Evolutionary conservation across 441 rosid species (phyloP).

Genomic region (Gossypium aridum): DNA sequence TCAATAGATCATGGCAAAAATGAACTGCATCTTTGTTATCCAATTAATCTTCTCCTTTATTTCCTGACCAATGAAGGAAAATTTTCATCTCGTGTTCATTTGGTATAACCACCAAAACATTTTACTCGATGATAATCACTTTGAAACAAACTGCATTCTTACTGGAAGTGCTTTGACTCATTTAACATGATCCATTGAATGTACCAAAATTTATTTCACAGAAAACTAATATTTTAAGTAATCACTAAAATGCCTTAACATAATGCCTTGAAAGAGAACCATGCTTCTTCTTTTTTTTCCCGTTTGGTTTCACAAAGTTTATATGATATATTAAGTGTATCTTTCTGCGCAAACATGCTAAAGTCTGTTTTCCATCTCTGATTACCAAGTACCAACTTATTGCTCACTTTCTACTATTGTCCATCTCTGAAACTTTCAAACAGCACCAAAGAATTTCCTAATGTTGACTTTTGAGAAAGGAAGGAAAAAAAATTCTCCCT

Average conservation of each 20-base stretch:
- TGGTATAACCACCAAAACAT: background rate
- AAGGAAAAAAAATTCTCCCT: background rate
- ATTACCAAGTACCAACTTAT: background rate
- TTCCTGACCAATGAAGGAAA: background rate
- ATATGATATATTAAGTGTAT: background rate
- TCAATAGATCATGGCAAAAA: background rate
- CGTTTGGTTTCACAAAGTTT: background rate
- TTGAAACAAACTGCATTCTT: constrained; percentile 1
- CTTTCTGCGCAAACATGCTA: background rate
- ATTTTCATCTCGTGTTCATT: background rate
- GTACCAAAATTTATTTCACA: background rate
- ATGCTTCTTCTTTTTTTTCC: background rate
- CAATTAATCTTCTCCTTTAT: background rate
- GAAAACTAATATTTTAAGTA: background rate
- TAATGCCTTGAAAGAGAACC: background rate
- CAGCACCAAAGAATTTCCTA: background rate
- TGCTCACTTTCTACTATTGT: background rate
- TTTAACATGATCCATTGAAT: background rate
- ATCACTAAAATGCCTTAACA: background rate
- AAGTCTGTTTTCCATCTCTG: background rate
- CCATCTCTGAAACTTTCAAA: background rate
- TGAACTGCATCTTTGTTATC: background rate
- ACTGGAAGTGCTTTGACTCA: background rate
- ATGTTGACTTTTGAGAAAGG: background rate
- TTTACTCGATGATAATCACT: background rate